phyloP scores from a whole-genome alignment of 805 yeast species.

The Cyberlindnera americana region DNA sequence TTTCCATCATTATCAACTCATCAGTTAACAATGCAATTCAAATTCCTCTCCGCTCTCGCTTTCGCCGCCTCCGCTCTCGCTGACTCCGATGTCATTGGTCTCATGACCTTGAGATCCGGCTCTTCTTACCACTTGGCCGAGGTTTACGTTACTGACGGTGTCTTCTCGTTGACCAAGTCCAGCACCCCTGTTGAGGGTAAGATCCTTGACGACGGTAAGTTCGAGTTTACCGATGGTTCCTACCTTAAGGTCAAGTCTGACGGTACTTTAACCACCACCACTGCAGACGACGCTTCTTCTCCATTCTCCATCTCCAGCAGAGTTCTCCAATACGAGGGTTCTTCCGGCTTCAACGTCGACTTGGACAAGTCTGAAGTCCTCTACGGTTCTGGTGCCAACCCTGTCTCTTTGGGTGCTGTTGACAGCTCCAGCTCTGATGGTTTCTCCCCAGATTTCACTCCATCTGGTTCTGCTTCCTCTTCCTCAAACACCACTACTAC shows the following conservation, averaged over 20 bases:
- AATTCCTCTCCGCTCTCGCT: slow-evolving; percentile 24
- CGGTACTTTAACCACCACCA: slow-evolving; percentile 24
- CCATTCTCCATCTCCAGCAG: slow-evolving; percentile 38
- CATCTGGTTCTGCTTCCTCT: slow-evolving; percentile 11
- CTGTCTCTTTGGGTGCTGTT: slow-evolving; percentile 17
- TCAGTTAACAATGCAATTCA: slow-evolving; percentile 22
- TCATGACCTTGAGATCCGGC: slow-evolving; percentile 33
- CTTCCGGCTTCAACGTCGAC: slow-evolving; percentile 36
- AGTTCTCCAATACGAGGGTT: slow-evolving; percentile 33
- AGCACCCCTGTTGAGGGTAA: slow-evolving; percentile 8
- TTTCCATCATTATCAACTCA: background rate
- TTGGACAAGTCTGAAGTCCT: slow-evolving; percentile 15
- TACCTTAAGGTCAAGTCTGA: slow-evolving; percentile 26
- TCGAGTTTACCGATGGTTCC: slow-evolving; percentile 27
- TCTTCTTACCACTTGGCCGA: slow-evolving; percentile 29
- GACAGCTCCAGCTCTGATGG: slow-evolving; percentile 15
- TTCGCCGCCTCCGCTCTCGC: slow-evolving; percentile 30
- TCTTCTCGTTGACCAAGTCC: slow-evolving; percentile 8
- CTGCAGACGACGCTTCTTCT: slow-evolving; percentile 27
- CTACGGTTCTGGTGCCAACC: slow-evolving; percentile 8
- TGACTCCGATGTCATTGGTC: slow-evolving; percentile 34
- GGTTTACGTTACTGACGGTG: slow-evolving; percentile 19
- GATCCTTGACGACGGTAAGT: slow-evolving; percentile 32
- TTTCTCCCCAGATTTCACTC: slow-evolving; percentile 18
- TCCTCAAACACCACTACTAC: slow-evolving; percentile 12